These are phyloP conservation scores for Ustilago crameri DNA, from an alignment of 1,284 basidiomycete genomes.

Conservation along the genomic window DNA sequence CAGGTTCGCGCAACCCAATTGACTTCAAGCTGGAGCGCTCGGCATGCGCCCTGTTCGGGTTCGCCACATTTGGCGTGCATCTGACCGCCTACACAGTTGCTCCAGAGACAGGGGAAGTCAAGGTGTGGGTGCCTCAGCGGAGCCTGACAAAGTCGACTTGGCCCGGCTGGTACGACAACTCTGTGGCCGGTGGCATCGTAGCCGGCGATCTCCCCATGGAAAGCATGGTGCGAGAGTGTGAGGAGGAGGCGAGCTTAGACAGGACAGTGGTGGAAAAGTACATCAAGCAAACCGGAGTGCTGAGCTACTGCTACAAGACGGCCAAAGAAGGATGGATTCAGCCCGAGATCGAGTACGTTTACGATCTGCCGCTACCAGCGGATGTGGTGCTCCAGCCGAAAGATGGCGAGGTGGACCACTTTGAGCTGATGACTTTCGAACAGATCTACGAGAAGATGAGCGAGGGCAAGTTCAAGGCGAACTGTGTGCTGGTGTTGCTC, in stretches of 20 bases:
- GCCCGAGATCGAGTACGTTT: constrained; percentile 66
- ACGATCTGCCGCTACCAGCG: constrained; percentile 59
- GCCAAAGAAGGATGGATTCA: constrained; percentile 71
- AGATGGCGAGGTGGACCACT: constrained; percentile 93
- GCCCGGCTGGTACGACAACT: constrained; percentile 61
- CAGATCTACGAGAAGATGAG: constrained; percentile 57
- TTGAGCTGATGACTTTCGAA: constrained; percentile 71
- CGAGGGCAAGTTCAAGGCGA: constrained; percentile 81
- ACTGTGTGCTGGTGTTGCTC: constrained; percentile 83
- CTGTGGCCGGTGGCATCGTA: constrained; percentile 72
- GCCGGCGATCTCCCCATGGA: constrained; percentile 81
- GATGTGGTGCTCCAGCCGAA: constrained; percentile 77
- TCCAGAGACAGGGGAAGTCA: constrained; percentile 36
- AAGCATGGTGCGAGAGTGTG: constrained; percentile 87
- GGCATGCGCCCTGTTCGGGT: constrained; percentile 86
- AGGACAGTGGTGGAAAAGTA: constrained; percentile 75
- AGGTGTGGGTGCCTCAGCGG: constrained; percentile 88
- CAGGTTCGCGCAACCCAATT: constrained; percentile 65
- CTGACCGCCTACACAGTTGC: constrained; percentile 72
- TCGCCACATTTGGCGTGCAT: constrained; percentile 88
- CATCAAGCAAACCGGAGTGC: constrained; percentile 70
- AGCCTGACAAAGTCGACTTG: constrained; percentile 87
- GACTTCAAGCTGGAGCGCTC: constrained; percentile 89
- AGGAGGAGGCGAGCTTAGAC: constrained; percentile 86
- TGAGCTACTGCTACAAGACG: constrained; percentile 74